These are phyloP conservation scores for Trichocladium uniseriatum DNA, from an alignment of 495 filamentous ascomycete species.

Conservation along the genomic window DNA sequence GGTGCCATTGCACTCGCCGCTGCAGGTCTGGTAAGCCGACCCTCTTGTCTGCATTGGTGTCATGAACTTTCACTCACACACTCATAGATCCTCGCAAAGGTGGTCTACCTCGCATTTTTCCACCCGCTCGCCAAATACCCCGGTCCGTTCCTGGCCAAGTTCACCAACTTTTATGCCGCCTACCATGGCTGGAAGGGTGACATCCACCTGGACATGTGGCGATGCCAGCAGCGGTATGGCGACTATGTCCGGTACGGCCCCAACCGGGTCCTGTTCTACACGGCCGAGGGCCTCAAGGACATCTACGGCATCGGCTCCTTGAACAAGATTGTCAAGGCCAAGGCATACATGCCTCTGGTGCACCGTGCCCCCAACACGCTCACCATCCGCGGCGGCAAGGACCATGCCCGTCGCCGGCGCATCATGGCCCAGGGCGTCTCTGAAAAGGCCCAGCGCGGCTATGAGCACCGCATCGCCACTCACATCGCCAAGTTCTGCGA, in stretches of 20 bases:
- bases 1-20: too few relatives aligned
- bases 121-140: conserved; percentile 58
- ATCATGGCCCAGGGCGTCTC: conserved; percentile 55
- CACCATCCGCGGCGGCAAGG: conserved; percentile 45
- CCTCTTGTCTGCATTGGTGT: too few relatives aligned
- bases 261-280: conserved; percentile 50
- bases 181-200: conserved; percentile 52
- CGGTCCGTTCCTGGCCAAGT: conserved; percentile 48
- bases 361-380: conserved; percentile 49
- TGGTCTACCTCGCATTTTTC: conserved; percentile 45
- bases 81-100: not conserved
- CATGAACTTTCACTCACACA: not conserved
- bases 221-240: conserved; percentile 49
- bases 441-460: conserved; percentile 44
- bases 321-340: conserved; percentile 49
- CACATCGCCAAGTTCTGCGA: conserved; percentile 43
- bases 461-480: conserved; percentile 48
- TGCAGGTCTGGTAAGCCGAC: too few relatives aligned
- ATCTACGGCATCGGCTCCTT: conserved; percentile 47
- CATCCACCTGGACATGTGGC: conserved; percentile 47
- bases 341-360: conserved; percentile 55
- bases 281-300: conserved; percentile 43
- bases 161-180: conserved; percentile 44
- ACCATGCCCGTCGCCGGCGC: conserved; percentile 52
- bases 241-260: conserved; percentile 49